These are phyloP conservation scores for Orbilia javanica DNA, from an alignment of 2,329 filamentous ascomycete species.

Conservation along the genomic window DNA sequence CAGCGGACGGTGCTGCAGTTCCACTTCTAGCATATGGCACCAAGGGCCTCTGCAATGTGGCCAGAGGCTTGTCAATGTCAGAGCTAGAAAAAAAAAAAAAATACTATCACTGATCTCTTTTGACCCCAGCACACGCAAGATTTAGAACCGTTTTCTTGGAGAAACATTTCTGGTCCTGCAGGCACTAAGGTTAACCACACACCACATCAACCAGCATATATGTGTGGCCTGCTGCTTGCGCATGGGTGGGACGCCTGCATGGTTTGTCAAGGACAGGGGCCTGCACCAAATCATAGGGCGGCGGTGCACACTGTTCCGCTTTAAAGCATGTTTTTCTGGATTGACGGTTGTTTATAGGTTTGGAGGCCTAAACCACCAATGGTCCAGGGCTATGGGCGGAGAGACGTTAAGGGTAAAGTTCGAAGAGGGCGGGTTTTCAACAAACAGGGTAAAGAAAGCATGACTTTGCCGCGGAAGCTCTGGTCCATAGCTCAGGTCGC, in stretches of 20 bases:
- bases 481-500: conserved; percentile 26
- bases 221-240: conserved; percentile 40
- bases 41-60: conserved; percentile 56
- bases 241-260: conserved; percentile 55
- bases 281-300: conserved; percentile 58
- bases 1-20: conserved; percentile 54
- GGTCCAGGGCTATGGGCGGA: conserved; percentile 52
- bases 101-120: conserved; percentile 51
- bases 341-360: conserved; percentile 56
- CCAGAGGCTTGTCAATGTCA: conserved; percentile 57
- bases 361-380: conserved; percentile 58
- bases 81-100: conserved; percentile 40
- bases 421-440: conserved; percentile 44
- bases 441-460: conserved; percentile 48
- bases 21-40: conserved; percentile 57
- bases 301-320: conserved; percentile 57
- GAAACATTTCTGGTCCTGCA: conserved; percentile 54
- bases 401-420: conserved; percentile 51
- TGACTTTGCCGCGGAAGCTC: conserved; percentile 55
- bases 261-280: conserved; percentile 58
- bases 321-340: conserved; percentile 55
- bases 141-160: conserved; percentile 59
- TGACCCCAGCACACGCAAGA: conserved; percentile 54
- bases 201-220: conserved; percentile 48
- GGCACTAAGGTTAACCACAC: conserved; percentile 54